Evolutionary conservation across 306 rosid genomes (phyloP).

Genomic region (Citrullus mucosospermus): DNA sequence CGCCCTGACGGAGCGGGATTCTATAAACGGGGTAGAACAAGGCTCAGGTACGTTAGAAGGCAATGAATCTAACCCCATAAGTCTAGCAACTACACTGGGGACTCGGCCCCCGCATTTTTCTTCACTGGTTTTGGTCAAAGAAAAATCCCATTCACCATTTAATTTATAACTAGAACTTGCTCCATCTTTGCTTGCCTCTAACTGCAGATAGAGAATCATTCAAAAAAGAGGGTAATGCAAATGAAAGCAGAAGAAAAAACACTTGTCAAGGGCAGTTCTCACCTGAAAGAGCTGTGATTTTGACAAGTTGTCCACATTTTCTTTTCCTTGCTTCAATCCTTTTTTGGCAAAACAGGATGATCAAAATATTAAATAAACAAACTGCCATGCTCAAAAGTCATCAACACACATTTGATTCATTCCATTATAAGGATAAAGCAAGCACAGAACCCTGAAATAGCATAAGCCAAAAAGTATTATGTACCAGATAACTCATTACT

Average conservation of each 20-base stretch:
- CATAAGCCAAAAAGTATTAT: neutral
- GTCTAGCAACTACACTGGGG: conserved; percentile 78
- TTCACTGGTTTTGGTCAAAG: conserved; percentile 42
- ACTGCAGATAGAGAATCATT: conserved; percentile 27
- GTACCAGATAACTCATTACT: conserved; percentile 41
- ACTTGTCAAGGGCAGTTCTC: conserved; percentile 5
- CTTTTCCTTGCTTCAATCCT: conserved; percentile 47
- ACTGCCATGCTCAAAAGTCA: neutral
- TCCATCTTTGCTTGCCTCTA: conserved; percentile 39
- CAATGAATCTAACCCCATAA: conserved; percentile 88
- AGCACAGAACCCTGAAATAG: neutral
- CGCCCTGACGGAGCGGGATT: conserved; percentile 30
- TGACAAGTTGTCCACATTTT: conserved; percentile 36
- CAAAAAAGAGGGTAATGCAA: neutral
- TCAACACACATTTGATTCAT: neutral
- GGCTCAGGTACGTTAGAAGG: conserved; percentile 37
- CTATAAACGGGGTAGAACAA: conserved; percentile 24
- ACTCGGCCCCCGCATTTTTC: conserved; percentile 59
- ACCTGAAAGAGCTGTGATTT: conserved; percentile 39
- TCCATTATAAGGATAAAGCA: conserved; percentile 7
- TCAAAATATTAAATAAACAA: conserved; percentile 8
- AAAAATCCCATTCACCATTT: conserved; percentile 35
- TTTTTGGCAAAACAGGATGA: conserved; percentile 22
- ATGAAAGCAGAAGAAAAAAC: neutral
- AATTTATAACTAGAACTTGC: conserved; percentile 40